Base-by-base conservation (phyloP, 306 rosid genomes). In the Bauhinia variegata region DNA sequence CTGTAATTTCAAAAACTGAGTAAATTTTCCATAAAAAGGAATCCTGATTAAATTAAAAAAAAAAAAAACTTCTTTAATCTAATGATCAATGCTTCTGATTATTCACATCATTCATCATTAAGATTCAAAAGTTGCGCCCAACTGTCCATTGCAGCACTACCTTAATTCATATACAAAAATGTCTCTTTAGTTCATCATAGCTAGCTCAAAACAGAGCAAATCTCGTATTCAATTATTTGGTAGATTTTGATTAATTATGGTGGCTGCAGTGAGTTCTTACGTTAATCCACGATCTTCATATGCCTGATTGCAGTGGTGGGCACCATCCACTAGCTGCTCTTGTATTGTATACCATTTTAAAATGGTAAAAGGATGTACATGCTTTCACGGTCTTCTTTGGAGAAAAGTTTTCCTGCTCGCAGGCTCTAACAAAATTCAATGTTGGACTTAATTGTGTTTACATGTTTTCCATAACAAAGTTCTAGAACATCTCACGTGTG, bases 281-380 rank as follows among this genome's bases (percentile, higher is more conserved):
- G 30, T 18, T n/a, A 54, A 32, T 33, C 57, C 41, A 72, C n/a
- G n/a, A n/a, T 32, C 30, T 54, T 23, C 37, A 53, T 18, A 43
- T 43, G 49, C 54, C 23, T 58, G 60, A 23, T 0, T 39, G 42
- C 41, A 46, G 5, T 7, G 6, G 39, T 78, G 78, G n/a, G 75
- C 49, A 15, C 55, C 70, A 58, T 66, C 74, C 79, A 78, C 83
- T 60, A n/a, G 19, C 68, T 11, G 8, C 43, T 71, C 14, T 52
- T 64, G 39, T 70, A 38, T 64, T 23, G n/a, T 23, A 23, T 69
- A 43, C 61, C 16, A 41, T 38, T 43, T 39, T 7, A 69, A 43
- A 57, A 43, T 57, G 16, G 23, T 33, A 23, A 64, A n/a, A 68
- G 51, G 6, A 37, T 60, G 57, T 19, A 43, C 53, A 33, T 28